Evolutionary conservation across 305 asterid genomes (phyloP).

Genomic region (Fraxinus platypoda): DNA sequence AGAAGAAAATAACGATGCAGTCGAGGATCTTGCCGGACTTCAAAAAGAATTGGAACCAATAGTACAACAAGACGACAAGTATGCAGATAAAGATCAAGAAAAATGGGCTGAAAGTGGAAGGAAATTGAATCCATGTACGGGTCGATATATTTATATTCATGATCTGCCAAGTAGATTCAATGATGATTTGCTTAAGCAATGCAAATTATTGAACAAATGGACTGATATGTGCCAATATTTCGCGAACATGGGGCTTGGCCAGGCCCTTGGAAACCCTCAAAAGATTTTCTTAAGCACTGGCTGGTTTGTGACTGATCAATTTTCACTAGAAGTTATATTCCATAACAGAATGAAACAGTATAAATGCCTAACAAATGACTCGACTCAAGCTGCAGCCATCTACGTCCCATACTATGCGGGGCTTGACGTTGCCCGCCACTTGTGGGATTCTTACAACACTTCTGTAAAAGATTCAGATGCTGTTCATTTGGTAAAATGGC

Average conservation of each 20-base stretch:
- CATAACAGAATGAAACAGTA: slow-evolving; percentile 73
- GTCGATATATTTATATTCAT: slow-evolving; percentile 61
- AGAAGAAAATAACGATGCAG: background rate
- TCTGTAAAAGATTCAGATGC: slow-evolving; percentile 49
- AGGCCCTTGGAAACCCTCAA: slow-evolving; percentile 50
- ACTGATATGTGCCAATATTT: slow-evolving; percentile 64
- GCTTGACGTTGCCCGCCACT: slow-evolving; percentile 55
- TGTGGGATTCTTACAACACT: slow-evolving; percentile 38
- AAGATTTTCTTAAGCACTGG: slow-evolving; percentile 44
- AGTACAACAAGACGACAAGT: slow-evolving; percentile 9
- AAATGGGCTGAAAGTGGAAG: background rate
- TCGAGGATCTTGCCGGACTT: slow-evolving; percentile 15
- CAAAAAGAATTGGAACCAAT: slow-evolving; percentile 32
- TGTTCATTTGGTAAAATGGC: slow-evolving; percentile 32
- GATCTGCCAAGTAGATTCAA: slow-evolving; percentile 56
- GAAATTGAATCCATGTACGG: slow-evolving; percentile 32
- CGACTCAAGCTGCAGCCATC: slow-evolving; percentile 57
- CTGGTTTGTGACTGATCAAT: slow-evolving; percentile 78
- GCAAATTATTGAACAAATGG: slow-evolving; percentile 63
- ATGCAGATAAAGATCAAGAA: background rate
- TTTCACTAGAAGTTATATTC: slow-evolving; percentile 65
- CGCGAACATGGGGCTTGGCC: slow-evolving; percentile 63
- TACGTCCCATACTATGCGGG: slow-evolving; percentile 78
- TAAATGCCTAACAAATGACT: slow-evolving; percentile 63
- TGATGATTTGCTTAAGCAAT: slow-evolving; percentile 45